phyloP scores from a whole-genome alignment of 2,329 filamentous ascomycete species.

The Fonsecaea pedrosoi region DNA sequence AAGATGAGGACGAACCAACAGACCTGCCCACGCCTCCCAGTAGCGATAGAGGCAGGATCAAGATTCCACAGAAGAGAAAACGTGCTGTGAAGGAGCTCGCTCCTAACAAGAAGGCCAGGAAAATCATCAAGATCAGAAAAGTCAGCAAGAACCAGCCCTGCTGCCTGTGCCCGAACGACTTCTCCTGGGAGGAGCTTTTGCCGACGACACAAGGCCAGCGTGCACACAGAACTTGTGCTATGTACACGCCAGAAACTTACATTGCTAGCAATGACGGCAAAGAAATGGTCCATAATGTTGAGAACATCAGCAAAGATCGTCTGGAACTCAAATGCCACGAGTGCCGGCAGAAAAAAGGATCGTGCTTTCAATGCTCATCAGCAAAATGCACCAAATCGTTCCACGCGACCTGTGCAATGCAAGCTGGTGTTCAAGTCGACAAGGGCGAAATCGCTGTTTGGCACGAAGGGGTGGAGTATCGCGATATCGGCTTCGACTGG shows the following conservation, averaged over 20 bases:
- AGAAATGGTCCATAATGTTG: conserved; percentile 78
- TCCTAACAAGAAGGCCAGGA: conserved; percentile 66
- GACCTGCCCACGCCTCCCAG: conserved; percentile 80
- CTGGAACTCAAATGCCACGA: conserved; percentile 92
- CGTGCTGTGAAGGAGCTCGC: conserved; percentile 51
- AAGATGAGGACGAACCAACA: conserved; percentile 67
- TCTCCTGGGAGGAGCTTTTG: conserved; percentile 80
- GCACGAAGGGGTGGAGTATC: conserved; percentile 90
- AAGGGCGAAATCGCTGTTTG: conserved; percentile 82
- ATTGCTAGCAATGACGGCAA: conserved; percentile 73
- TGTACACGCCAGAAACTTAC: conserved; percentile 91
- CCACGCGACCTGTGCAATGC: conserved; percentile 91
- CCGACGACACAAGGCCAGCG: conserved; percentile 85
- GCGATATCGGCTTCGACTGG: conserved; percentile 88
- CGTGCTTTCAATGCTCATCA: conserved; percentile 94
- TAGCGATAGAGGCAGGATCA: conserved; percentile 71
- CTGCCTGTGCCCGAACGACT: conserved; percentile 89
- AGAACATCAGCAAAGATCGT: conserved; percentile 83
- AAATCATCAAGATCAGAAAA: conserved; percentile 77
- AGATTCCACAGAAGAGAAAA: conserved; percentile 70
- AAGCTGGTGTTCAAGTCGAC: conserved; percentile 91
- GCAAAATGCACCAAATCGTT: conserved; percentile 94
- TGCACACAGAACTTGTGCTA: conserved; percentile 85
- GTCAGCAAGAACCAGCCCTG: conserved; percentile 68
- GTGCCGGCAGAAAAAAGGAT: conserved; percentile 92